Evolutionary conservation across 192 early-diverging fungal species (phyloP), one percentile per base, ranked within the genome.

Genomic region (Entrophospora sp.): DNA sequence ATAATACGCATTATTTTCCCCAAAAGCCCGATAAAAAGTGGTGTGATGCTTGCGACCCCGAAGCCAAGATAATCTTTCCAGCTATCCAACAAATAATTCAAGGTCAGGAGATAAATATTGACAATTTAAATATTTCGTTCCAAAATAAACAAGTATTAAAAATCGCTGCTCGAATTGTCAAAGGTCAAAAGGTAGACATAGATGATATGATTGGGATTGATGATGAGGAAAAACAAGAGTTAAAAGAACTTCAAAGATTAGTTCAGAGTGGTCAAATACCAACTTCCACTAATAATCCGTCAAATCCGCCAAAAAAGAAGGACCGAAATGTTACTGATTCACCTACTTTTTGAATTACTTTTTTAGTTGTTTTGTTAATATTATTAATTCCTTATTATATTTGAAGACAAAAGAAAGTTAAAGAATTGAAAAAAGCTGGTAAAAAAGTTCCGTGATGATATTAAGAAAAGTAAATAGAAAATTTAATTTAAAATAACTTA

Each of bases 341-440:
- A 6, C 18, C 5, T 51, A 5, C 18, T 25, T n/a, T n/a, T 51
- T 51, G 48, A 51, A 51, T 51, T 10, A n/a, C 18, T 51, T 5
- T 5, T 5, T 5, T 5, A 51, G 48, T 25, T 5, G 20, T 25
- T 10, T 51, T 16, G 5, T 5, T 51, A 10, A 25, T 51, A 5
- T 25, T 51, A 6, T n/a, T 51, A 22, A 51, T 51, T 51, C 24
- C 24, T 51, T 51, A 51, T 51, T 22, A 10, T 25, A 16, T 51
- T 51, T 51, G 48, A 51, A 51, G 48, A 51, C 48, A 51, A 51
- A 51, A 51, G 24, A 51, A 51, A 25, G 48, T 51, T 51, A 51
- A 51, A 25, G 48, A 51, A 51, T 10, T 51, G 20, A 51, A 25
- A 51, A 51, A 25, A 8, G 24, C 14, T 20, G 48, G 24, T 25